Conservation (phyloP, 306 rosid genomes). For the Medicago lupulina region DNA sequence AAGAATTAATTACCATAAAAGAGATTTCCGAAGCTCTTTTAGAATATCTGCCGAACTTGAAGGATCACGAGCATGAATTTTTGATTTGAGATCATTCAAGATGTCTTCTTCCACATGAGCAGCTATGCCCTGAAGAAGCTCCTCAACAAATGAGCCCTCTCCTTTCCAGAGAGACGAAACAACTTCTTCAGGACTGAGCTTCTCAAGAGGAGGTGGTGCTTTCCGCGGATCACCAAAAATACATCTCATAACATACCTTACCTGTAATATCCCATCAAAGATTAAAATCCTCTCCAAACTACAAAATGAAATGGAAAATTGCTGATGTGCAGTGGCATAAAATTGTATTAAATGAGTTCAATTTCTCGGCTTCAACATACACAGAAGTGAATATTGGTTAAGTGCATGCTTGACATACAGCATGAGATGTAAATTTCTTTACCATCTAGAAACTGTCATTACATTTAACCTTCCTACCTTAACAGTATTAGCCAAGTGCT, state of each 20-base stretch:
- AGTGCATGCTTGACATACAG: conserved; percentile 28
- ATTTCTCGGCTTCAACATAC: neutral
- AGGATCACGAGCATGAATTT: conserved; percentile 75
- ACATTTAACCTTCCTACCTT: conserved; percentile 23
- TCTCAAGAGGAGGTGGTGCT: conserved; percentile 96
- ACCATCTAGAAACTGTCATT: conserved; percentile 24
- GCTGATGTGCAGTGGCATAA: conserved; percentile 17
- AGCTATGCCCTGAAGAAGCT: conserved; percentile 80
- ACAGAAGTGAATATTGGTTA: neutral
- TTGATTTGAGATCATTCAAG: conserved; percentile 72
- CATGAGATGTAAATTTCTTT: conserved; percentile 23
- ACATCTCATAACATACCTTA: conserved; percentile 94
- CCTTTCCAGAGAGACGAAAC: conserved; percentile 90
- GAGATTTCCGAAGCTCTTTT: conserved; percentile 76
- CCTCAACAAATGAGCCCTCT: conserved; percentile 91
- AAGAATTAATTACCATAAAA: conserved; percentile 66
- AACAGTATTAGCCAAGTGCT: conserved; percentile 14
- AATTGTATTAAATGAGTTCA: conserved; percentile 17
- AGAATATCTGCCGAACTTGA: conserved; percentile 65
- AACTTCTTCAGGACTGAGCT: conserved; percentile 79
- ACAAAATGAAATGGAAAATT: conserved; percentile 38
- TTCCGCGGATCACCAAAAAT: conserved; percentile 86
- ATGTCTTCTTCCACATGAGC: conserved; percentile 70
- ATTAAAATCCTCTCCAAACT: conserved; percentile 37
- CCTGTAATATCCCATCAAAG: conserved; percentile 55